Base-by-base conservation (phyloP, 352 stramenopile genomes). In the Phytophthora constricta region DNA sequence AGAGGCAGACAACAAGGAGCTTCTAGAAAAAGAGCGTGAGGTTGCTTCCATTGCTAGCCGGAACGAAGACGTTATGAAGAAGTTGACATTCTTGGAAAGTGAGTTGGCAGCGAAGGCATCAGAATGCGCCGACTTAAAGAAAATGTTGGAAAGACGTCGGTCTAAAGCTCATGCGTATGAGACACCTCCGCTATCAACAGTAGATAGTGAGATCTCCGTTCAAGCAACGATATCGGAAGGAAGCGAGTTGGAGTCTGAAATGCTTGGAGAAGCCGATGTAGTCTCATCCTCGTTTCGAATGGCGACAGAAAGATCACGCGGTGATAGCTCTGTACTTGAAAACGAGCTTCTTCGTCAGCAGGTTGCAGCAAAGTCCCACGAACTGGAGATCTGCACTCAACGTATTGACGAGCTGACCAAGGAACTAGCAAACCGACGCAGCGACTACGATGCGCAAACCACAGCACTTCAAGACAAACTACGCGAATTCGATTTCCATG, bases 321-420 rank as follows among this genome's bases (percentile, higher is more conserved):
- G 55, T 3, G 62, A 67, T 25, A 82, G 66, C 16, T 45, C 58
- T 4, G 54, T 68, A 25, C 45, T 82, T 4, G 76, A 84, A 49
- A 92, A 79, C 27, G 77, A 88, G 43, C 68, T 91, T 33, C 57
- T 92, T 3, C 75, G 60, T 27, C 83, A 90, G 23, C 80, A 92
- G 45, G 62, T 92, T 11, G 48, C 53, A 17, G 75, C 80, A 17
- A 87, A 86, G 45, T 50, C 75, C 3, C 65, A 76, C 42, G 83
- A 90, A 52, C 50, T 88, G 23, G 67, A 73, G 20, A 68, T 87
- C 45, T 80, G 69, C 37, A 76, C 70, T 23, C 61, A 54, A 13
- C 81, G 79, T 14, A 77, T 89, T 57, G 58, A 80, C 23, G 52
- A 86, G 17, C 48, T 90, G 2, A 70, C 76, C 0, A 76, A 79